Evolutionary conservation across 805 yeast genomes (phyloP), one percentile per base, ranked within the genome.

Genomic region (Yarrowia porcina): DNA sequence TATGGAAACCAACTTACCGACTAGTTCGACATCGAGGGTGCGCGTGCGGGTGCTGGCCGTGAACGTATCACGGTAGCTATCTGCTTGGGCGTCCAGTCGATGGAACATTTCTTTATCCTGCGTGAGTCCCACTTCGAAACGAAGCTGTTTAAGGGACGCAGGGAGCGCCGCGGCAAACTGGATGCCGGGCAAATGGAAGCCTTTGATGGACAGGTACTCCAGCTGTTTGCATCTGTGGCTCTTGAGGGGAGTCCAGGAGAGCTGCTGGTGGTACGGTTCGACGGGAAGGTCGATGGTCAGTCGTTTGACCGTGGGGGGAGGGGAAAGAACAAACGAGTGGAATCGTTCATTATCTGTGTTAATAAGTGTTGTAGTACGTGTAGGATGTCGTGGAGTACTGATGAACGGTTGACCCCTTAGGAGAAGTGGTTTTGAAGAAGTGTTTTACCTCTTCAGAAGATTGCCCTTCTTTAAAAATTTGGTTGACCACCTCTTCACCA

Each of bases 311-410:
- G 62, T 41, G 10, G 52, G 36, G 9, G 66, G 66, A 12, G 66
- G 66, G 4, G 65, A 63, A 17, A 62, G 65, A 3, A 59, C 65
- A 20, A 64, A 57, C 2, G 65, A 54, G 8, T 42, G 36, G 45
- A 64, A 44, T 18, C 66, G 65, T 41, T 64, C 66, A 13, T 64
- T 56, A 21, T 56, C 61, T 56, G 61, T n/a, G 61, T 57, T 57
- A 57, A 32, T 23, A 45, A 27, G n/a, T n/a, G n/a, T n/a, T n/a
- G n/a, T n/a, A n/a, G n/a, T n/a, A n/a, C n/a, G n/a, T n/a, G n/a
- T n/a, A n/a, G n/a, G n/a, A n/a, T n/a, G n/a, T n/a, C n/a, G n/a
- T n/a, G n/a, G n/a, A n/a, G n/a, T n/a, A n/a, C n/a, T n/a, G n/a
- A n/a, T n/a, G n/a, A n/a, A n/a, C n/a, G n/a, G n/a, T n/a, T n/a